Percentiles rank a stretch among this genome's conserved stretches.
Evolutionary conservation across 1,139 yeast species (phyloP).

Genomic region (Starmera stellimalicola): DNA sequence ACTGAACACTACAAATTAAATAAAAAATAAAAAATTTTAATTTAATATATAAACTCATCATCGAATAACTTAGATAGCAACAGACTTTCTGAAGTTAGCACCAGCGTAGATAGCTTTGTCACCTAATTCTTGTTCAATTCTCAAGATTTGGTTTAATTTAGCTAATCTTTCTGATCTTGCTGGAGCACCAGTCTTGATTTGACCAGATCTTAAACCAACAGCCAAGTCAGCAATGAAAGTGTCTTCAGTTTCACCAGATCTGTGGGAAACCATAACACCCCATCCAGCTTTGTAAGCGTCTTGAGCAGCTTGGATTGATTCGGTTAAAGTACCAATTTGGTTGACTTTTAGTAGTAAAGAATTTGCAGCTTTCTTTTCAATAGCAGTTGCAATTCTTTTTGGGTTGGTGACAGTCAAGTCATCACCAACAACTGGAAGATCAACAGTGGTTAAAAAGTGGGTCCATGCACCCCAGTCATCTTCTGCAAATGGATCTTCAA

Average conservation of each 20-base stretch:
- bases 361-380: constrained; percentile 88
- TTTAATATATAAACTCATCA: neutral
- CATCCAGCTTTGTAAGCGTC: constrained; percentile 87
- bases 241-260: constrained; percentile 99
- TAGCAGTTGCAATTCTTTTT: constrained; percentile 83
- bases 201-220: constrained; percentile 95
- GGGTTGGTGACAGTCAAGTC: constrained; percentile 98
- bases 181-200: constrained; percentile 99
- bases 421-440: constrained; percentile 88
- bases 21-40: neutral
- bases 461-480: constrained; percentile 98
- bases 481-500: constrained; percentile 98
- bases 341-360: constrained; percentile 91
- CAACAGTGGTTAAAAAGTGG: constrained; percentile 68
- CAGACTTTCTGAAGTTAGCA: constrained; percentile 48
- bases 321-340: constrained; percentile 88
- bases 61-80: constrained; percentile 14
- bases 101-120: constrained; percentile 94
- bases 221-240: constrained; percentile 93
- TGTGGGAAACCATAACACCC: constrained; percentile 98
- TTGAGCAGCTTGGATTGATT: constrained; percentile 88
- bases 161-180: constrained; percentile 99
- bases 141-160: constrained; percentile 90
- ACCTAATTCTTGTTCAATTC: constrained; percentile 96
- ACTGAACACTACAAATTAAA: constrained; percentile 19